Percentiles rank a stretch among this genome's conserved stretches.
These are phyloP conservation scores for Avicennia marina DNA, from an alignment of 257 asterid genomes.

Conservation along the genomic window DNA sequence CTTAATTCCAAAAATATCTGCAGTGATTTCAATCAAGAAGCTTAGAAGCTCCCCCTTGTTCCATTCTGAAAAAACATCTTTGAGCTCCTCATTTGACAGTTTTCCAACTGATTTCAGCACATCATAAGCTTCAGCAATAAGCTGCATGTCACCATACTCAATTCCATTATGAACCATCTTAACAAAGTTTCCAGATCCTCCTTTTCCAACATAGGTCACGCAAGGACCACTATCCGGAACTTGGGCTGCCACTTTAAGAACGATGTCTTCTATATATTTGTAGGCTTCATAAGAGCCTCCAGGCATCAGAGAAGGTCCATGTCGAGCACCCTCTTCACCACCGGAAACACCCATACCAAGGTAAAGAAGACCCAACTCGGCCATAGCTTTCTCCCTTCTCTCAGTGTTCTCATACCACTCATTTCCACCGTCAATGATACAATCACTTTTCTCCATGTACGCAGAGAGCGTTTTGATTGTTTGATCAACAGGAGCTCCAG, in stretches of 20 bases:
- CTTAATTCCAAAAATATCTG: constrained; percentile 86
- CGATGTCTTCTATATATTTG: constrained; percentile 77
- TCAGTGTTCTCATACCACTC: constrained; percentile 99
- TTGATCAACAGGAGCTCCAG: constrained; percentile 93
- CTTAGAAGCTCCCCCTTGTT: constrained; percentile 92
- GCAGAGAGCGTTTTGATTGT: constrained; percentile 86
- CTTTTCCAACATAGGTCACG: constrained; percentile 91
- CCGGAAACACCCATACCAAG: constrained; percentile 99
- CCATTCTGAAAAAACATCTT: constrained; percentile 72
- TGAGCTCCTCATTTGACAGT: constrained; percentile 74
- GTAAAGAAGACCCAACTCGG: constrained; percentile 69
- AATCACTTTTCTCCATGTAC: constrained; percentile 90
- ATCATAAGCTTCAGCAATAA: constrained; percentile 88
- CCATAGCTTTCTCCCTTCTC: constrained; percentile 78
- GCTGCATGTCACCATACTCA: constrained; percentile 97
- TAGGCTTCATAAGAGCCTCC: constrained; percentile 87
- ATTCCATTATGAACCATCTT: constrained; percentile 96
- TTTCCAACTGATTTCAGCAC: constrained; percentile 88
- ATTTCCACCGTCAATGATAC: constrained; percentile 92
- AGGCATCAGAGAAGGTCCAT: constrained; percentile 98
- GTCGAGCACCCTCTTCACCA: constrained; percentile 95
- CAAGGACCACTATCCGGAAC: constrained; percentile 96
- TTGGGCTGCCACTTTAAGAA: constrained; percentile 89
- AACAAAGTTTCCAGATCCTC: too few species aligned
- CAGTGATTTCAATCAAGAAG: constrained; percentile 91